These are phyloP conservation scores for Aureobasidium uvarum DNA, from an alignment of 2,329 filamentous ascomycete genomes.

Conservation along the genomic window DNA sequence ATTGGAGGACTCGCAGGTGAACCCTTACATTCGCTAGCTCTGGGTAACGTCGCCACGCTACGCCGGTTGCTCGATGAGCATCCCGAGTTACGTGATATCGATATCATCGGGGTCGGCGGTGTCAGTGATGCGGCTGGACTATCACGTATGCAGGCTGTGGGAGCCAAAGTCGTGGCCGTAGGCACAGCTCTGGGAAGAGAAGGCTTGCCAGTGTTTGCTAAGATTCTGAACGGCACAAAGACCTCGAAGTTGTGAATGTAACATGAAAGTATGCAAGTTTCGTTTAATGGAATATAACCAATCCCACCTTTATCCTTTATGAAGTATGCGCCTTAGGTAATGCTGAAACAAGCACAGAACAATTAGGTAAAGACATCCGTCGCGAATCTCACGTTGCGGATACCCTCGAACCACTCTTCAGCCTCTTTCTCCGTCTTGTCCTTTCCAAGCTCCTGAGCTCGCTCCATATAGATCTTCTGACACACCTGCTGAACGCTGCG, in stretches of 20 bases:
- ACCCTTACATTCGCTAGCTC: constrained; percentile 67
- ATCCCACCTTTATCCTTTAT: neutral
- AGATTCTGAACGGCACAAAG: constrained; percentile 46
- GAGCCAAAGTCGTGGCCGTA: constrained; percentile 65
- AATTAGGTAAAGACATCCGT: constrained; percentile 38
- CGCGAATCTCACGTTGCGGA: constrained; percentile 30
- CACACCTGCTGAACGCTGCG: constrained; percentile 45
- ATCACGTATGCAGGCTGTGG: constrained; percentile 63
- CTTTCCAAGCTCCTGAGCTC: constrained; percentile 37
- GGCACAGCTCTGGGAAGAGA: constrained; percentile 66
- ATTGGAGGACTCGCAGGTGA: constrained; percentile 71
- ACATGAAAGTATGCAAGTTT: neutral
- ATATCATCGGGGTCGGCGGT: constrained; percentile 70
- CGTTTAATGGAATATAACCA: neutral
- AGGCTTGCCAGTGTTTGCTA: constrained; percentile 61
- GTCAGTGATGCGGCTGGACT: constrained; percentile 64
- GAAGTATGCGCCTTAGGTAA: neutral
- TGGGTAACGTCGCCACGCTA: constrained; percentile 74
- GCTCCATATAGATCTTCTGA: constrained; percentile 47
- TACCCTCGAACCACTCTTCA: constrained; percentile 33
- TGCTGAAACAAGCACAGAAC: constrained; percentile 1
- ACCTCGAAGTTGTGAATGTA: neutral
- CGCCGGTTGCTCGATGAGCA: constrained; percentile 56
- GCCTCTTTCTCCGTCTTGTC: constrained; percentile 36
- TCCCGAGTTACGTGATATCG: constrained; percentile 53